Percentiles rank a stretch among this genome's conserved stretches.
Conservation (phyloP, 2,329 filamentous ascomycete genomes). For the Stenocarpella maydis region DNA sequence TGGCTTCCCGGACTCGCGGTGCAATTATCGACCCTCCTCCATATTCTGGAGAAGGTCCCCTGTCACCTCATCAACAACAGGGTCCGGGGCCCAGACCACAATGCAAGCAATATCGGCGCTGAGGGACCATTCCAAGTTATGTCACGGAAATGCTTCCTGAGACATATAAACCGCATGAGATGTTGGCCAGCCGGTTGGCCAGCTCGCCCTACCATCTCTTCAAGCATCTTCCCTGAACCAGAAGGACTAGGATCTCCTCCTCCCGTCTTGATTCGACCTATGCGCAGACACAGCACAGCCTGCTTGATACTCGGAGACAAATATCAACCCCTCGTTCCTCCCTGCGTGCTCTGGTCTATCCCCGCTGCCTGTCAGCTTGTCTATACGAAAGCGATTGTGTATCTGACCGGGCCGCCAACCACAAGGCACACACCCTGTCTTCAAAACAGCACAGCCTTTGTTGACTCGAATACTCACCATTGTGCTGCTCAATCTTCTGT, state of each 20-base stretch:
- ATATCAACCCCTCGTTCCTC: conserved; percentile 7
- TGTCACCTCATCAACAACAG: conserved; percentile 23
- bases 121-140: conserved; percentile 20
- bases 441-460: not conserved
- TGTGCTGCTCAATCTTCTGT: conserved; percentile 1
- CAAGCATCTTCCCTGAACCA: conserved; percentile 31
- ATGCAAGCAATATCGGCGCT: conserved; percentile 22
- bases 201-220: not conserved
- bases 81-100: conserved; percentile 19
- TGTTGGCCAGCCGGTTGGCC: not conserved
- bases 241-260: not conserved
- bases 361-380: not conserved
- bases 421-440: not conserved
- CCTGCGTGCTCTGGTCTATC: not conserved
- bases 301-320: conserved; percentile 12
- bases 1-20: conserved; percentile 8
- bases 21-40: conserved; percentile 16
- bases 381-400: not conserved
- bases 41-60: conserved; percentile 27
- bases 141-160: conserved; percentile 10
- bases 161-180: conserved; percentile 31
- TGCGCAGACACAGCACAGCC: conserved; percentile 6
- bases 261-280: conserved; percentile 23
- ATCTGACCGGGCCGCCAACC: not conserved
- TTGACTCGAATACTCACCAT: not conserved